Conservation (phyloP, 2,329 filamentous ascomycete genomes). For the Zymoseptoria crescenta region DNA sequence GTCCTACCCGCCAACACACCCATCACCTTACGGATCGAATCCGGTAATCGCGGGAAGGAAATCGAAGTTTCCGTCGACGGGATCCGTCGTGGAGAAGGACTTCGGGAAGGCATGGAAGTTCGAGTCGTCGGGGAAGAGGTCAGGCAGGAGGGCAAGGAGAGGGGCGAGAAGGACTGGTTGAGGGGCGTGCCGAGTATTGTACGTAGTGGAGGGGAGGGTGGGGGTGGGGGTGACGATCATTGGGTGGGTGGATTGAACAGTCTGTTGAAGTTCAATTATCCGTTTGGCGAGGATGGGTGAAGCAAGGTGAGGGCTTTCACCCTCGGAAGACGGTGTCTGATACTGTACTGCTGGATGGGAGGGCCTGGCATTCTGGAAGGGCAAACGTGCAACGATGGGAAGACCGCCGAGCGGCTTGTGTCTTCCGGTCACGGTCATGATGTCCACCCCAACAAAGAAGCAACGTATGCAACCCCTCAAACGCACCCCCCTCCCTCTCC, state of each 20-base stretch:
- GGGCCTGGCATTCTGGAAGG: too few relatives aligned
- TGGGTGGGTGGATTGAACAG: conserved; percentile 96
- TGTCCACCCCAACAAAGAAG: too few relatives aligned
- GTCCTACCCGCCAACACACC: conserved; percentile 81
- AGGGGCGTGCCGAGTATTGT: conserved; percentile 92
- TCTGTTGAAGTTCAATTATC: conserved; percentile 93
- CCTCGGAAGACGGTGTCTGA: too few relatives aligned
- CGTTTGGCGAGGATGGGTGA: conserved; percentile 63
- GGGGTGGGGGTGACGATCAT: conserved; percentile 62
- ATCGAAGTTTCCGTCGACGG: conserved; percentile 46
- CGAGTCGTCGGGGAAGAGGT: conserved; percentile 82
- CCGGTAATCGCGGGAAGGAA: conserved; percentile 44
- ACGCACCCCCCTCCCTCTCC: too few relatives aligned
- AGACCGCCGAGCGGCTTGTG: too few relatives aligned
- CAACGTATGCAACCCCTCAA: too few relatives aligned
- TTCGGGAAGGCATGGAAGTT: conserved; percentile 57
- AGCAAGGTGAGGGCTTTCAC: too few relatives aligned
- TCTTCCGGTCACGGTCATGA: too few relatives aligned
- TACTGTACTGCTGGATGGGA: too few relatives aligned
- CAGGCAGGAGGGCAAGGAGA: conserved; percentile 32
- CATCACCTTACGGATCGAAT: conserved; percentile 72
- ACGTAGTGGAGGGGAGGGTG: conserved; percentile 41
- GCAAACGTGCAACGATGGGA: too few relatives aligned
- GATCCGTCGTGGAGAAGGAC: conserved; percentile 35
- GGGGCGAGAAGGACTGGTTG: conserved; percentile 43